These are phyloP conservation scores for Fusarium goolgardi DNA, from an alignment of 2,329 filamentous ascomycete species.

Conservation along the genomic window DNA sequence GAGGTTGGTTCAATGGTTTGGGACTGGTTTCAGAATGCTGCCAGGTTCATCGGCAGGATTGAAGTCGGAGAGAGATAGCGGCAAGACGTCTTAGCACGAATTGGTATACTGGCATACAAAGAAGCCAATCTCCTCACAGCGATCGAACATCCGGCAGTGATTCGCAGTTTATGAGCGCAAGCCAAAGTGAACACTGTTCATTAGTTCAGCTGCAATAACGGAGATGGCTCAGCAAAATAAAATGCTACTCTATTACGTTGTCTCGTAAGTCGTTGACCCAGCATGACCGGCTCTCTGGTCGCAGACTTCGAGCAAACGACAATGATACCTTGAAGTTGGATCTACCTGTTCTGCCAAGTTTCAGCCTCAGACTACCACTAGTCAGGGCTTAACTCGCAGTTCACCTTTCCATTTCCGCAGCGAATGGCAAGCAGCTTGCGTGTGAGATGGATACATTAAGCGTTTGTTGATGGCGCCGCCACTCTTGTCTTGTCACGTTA, in stretches of 20 bases:
- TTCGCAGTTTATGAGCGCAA: not conserved
- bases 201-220: not conserved
- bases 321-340: conserved; percentile 2
- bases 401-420: conserved; percentile 1
- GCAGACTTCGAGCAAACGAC: conserved; percentile 4
- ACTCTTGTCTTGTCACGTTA: conserved; percentile 4
- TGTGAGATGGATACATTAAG: conserved; percentile 10
- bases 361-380: conserved; percentile 4
- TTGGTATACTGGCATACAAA: conserved; percentile 19
- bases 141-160: too few relatives aligned
- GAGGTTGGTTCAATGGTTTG: not conserved
- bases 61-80: conserved; percentile 1
- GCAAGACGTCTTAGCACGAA: conserved; percentile 2
- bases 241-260: not conserved
- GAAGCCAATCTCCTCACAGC: not conserved
- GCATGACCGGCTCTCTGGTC: not conserved
- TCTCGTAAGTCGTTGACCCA: not conserved
- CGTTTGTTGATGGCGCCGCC: conserved; percentile 28
- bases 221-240: not conserved
- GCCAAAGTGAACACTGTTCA: not conserved
- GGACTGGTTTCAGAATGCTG: not conserved
- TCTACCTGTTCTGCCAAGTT: conserved; percentile 5
- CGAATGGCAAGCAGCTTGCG: conserved; percentile 14
- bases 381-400: not conserved
- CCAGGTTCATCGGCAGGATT: not conserved